A percentile compares a stretch with the other conserved stretches of the same genome.
phyloP scores from a whole-genome alignment of 2,329 filamentous ascomycete genomes.

The Penicillium sp. region DNA sequence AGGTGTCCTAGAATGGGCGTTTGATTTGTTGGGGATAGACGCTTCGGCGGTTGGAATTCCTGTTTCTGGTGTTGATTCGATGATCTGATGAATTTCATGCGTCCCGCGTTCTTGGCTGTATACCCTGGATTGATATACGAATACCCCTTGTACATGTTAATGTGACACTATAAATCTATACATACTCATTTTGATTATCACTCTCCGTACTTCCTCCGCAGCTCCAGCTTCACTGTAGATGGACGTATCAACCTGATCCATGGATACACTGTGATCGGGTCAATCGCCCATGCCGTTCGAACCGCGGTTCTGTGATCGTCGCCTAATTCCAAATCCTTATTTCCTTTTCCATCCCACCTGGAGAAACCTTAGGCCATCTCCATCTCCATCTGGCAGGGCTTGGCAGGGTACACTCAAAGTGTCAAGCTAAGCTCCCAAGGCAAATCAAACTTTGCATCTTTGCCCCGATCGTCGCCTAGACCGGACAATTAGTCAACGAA shows the following conservation, averaged over 20 bases:
- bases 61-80: constrained; percentile 4
- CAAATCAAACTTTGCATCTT: not conserved
- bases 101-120: constrained; percentile 5
- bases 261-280: not conserved
- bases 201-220: not conserved
- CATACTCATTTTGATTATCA: not conserved
- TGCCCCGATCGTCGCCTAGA: not conserved
- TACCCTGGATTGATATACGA: constrained; percentile 11
- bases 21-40: constrained; percentile 3
- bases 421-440: not conserved
- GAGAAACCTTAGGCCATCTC: not conserved
- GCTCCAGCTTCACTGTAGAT: no score
- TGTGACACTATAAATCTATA: not conserved
- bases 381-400: not conserved
- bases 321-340: not conserved
- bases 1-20: not conserved
- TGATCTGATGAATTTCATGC: constrained; percentile 16
- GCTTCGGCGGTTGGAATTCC: not conserved
- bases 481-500: not conserved
- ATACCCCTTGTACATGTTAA: constrained; percentile 8
- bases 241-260: not conserved
- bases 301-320: not conserved
- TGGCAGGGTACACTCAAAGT: not conserved
- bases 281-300: not conserved
- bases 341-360: not conserved